Percentiles rank a stretch among this genome's conserved stretches.
These are phyloP conservation scores for Botrytis paeoniae DNA, from an alignment of 2,329 filamentous ascomycete species.

Conservation along the genomic window DNA sequence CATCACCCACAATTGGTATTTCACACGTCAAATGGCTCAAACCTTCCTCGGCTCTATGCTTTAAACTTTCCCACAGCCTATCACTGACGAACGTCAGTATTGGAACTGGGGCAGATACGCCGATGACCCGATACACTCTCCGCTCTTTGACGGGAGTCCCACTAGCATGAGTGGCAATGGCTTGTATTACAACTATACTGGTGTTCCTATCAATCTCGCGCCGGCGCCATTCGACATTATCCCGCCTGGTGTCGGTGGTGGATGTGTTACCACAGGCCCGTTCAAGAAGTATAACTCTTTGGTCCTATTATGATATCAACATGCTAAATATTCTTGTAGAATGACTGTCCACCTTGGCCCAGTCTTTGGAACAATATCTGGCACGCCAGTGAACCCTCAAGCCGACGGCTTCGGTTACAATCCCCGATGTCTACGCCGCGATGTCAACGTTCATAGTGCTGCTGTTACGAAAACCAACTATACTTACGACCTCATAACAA, in stretches of 20 bases:
- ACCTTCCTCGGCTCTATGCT: not conserved
- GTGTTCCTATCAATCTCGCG: slow-evolving; percentile 23
- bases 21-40: not conserved
- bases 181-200: slow-evolving; percentile 31
- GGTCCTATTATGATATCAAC: not conserved
- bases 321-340: slow-evolving; percentile 18
- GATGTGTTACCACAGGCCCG: slow-evolving; percentile 49
- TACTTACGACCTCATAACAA: slow-evolving; percentile 41
- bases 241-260: slow-evolving; percentile 51
- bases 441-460: slow-evolving; percentile 41
- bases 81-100: slow-evolving; percentile 26
- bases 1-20: not conserved
- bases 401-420: slow-evolving; percentile 39
- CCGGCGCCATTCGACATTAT: slow-evolving; percentile 31
- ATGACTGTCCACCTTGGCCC: slow-evolving; percentile 47
- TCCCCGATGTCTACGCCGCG: slow-evolving; percentile 44
- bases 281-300: slow-evolving; percentile 41
- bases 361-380: slow-evolving; percentile 38
- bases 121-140: slow-evolving; percentile 45
- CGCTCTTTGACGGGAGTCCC: slow-evolving; percentile 53
- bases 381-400: slow-evolving; percentile 38
- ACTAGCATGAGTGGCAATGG: slow-evolving; percentile 51
- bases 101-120: slow-evolving; percentile 49
- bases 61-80: not conserved
- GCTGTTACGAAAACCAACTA: slow-evolving; percentile 42